These are phyloP conservation scores for Alternaria sp. DNA, from an alignment of 2,329 filamentous ascomycete species.

Conservation along the genomic window DNA sequence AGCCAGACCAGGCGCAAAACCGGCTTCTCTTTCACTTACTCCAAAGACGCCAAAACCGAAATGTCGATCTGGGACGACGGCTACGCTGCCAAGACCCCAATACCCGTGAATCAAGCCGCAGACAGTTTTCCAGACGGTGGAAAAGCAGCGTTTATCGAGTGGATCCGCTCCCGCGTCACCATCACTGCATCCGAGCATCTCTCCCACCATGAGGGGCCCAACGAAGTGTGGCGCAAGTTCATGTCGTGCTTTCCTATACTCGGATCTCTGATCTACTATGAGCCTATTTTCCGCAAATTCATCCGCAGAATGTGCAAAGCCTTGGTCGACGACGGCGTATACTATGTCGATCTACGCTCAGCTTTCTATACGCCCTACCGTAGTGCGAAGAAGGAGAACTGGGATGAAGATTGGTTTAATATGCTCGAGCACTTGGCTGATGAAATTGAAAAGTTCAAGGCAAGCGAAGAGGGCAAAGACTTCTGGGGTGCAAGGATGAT, in stretches of 20 bases:
- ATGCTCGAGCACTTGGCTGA: conserved; percentile 80
- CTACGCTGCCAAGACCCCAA: conserved; percentile 68
- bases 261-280: conserved; percentile 82
- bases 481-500: conserved; percentile 91
- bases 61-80: conserved; percentile 70
- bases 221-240: conserved; percentile 88
- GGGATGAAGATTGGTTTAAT: conserved; percentile 72
- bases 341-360: conserved; percentile 83
- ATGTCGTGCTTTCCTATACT: conserved; percentile 76
- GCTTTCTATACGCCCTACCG: conserved; percentile 78
- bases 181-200: conserved; percentile 77
- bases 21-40: conserved; percentile 66
- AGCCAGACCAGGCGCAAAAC: conserved; percentile 63
- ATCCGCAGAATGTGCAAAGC: conserved; percentile 75
- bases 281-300: conserved; percentile 85
- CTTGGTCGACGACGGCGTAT: conserved; percentile 81
- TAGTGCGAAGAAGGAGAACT: conserved; percentile 68
- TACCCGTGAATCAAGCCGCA: conserved; percentile 71
- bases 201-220: conserved; percentile 81
- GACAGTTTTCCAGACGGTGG: conserved; percentile 79
- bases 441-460: conserved; percentile 79
- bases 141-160: conserved; percentile 74
- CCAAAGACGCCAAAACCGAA: conserved; percentile 52
- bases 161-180: conserved; percentile 77
- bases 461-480: conserved; percentile 71